Evolutionary conservation across 2,329 filamentous ascomycete species (phyloP).

Genomic region (Pyricularia pennisetigena): DNA sequence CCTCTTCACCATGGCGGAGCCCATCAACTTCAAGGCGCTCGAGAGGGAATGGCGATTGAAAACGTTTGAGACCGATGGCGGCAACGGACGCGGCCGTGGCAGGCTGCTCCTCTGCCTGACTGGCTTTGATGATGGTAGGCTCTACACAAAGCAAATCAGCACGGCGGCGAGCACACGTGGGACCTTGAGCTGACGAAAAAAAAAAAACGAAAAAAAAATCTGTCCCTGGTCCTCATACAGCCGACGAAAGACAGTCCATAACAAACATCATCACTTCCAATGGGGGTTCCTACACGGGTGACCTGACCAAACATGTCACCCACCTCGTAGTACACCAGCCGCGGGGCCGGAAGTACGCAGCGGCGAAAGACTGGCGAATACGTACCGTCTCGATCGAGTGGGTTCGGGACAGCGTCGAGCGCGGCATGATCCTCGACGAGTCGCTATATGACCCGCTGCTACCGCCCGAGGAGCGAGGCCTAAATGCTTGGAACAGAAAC

Average conservation of each 20-base stretch:
- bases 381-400: slow-evolving; percentile 74
- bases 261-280: slow-evolving; percentile 56
- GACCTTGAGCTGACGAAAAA: neutral
- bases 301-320: slow-evolving; percentile 76
- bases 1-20: slow-evolving; percentile 70
- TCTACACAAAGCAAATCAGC: neutral
- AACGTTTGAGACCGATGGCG: slow-evolving; percentile 47
- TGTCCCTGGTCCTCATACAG: slow-evolving; percentile 24
- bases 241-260: slow-evolving; percentile 58
- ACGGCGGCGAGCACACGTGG: neutral
- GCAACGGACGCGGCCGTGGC: slow-evolving; percentile 23
- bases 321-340: slow-evolving; percentile 76
- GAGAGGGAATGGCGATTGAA: slow-evolving; percentile 58
- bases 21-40: slow-evolving; percentile 61
- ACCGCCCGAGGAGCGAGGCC: slow-evolving; percentile 60
- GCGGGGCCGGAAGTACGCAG: slow-evolving; percentile 81
- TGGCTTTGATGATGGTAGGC: slow-evolving; percentile 42
- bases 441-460: slow-evolving; percentile 69
- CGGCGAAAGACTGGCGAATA: slow-evolving; percentile 75
- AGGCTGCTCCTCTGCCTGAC: slow-evolving; percentile 44
- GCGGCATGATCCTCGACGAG: slow-evolving; percentile 89
- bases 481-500: slow-evolving; percentile 61
- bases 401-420: slow-evolving; percentile 71
- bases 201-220: too few species aligned
- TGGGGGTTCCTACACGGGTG: slow-evolving; percentile 77